These are phyloP conservation scores for Chloranthus sessilifolius DNA, from an alignment of 164 flowering plant species.

Conservation along the genomic window DNA sequence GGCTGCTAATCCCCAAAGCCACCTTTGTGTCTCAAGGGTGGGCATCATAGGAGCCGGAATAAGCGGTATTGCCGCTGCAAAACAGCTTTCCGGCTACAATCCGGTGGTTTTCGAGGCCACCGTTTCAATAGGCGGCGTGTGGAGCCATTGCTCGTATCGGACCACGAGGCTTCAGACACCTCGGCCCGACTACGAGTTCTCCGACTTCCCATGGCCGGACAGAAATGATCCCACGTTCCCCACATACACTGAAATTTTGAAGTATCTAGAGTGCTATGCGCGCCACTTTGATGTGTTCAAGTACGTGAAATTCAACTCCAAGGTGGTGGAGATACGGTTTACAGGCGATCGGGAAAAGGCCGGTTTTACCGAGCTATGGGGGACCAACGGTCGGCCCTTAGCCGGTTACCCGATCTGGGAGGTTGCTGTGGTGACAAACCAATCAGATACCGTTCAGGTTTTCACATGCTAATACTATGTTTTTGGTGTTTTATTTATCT, in stretches of 20 bases:
- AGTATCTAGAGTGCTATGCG: conserved; percentile 75
- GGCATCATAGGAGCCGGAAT: conserved; percentile 89
- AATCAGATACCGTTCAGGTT: conserved; percentile 54
- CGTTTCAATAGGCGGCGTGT: conserved; percentile 80
- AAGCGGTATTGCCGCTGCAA: conserved; percentile 89
- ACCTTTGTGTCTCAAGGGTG: conserved; percentile 22
- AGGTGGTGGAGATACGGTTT: conserved; percentile 71
- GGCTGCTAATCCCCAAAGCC: not conserved
- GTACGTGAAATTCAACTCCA: conserved; percentile 56
- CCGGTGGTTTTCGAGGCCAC: conserved; percentile 87
- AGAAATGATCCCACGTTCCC: conserved; percentile 66
- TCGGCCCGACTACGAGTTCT: conserved; percentile 80
- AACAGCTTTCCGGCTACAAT: conserved; percentile 50
- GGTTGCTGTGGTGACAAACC: conserved; percentile 51
- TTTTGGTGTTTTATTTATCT: not conserved
- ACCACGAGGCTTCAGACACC: conserved; percentile 83
- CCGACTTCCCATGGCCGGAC: conserved; percentile 85
- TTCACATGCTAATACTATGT: not conserved
- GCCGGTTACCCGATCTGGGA: conserved; percentile 76
- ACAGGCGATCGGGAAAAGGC: conserved; percentile 26
- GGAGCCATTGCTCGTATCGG: conserved; percentile 69
- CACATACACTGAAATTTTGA: conserved; percentile 54
- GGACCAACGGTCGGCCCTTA: conserved; percentile 30
- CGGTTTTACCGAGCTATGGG: conserved; percentile 11
- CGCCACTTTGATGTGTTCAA: conserved; percentile 58